Base-by-base conservation (phyloP, 2,329 filamentous ascomycete genomes). In the Arachnopeziza araneosa region DNA sequence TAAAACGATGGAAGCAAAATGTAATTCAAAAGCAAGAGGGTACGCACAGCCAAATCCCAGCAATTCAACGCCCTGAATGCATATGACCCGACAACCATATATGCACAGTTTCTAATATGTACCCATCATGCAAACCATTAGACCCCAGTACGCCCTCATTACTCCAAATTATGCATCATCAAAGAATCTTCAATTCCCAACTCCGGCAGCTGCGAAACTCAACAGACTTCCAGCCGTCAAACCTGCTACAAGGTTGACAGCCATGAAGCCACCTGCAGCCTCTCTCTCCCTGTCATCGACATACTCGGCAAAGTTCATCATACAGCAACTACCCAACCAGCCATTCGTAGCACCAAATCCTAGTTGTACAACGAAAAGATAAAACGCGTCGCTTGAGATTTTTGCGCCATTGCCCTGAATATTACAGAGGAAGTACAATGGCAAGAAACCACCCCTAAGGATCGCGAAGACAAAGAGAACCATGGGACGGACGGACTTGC, bases 241-340 rank as follows among this genome's bases (percentile, higher is more conserved):
- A 0, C 95, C 95, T 5, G 83, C 85, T 21, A 97, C 90, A n/a
- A 98, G 83, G 73, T 88, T 91, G 64, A 97, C 74, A 2, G 90
- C 89, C 95, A 99, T 98, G 73, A 98, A 98, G 1, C 89, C 91
- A 53, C 93, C 95, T 0, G 92, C 87, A 6, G 91, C 93, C 76
- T 96, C 92, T 36, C 89, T 81, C 77, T 99, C 93, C 10, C 87
- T 85, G 1, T 88, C 84, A 3, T 88, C 87, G 0, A 98, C 93
- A 83, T 87, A 93, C 66, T 90, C 85, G 0, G 83, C 84, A 0
- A 92, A 88, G 0, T 89, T 89, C 84, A 98, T 96, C 93, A 99
- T 98, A 73, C 89, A 91, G 67, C 83, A 89, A 59, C 89, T 91
- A 30, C 90, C 89, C 17, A 99, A 75, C 80, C 89, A 98, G 1